Evolutionary conservation across 2,329 filamentous ascomycete species (phyloP), one percentile per base, ranked within the genome.

Genomic region (Dichotomopilus funicola): DNA sequence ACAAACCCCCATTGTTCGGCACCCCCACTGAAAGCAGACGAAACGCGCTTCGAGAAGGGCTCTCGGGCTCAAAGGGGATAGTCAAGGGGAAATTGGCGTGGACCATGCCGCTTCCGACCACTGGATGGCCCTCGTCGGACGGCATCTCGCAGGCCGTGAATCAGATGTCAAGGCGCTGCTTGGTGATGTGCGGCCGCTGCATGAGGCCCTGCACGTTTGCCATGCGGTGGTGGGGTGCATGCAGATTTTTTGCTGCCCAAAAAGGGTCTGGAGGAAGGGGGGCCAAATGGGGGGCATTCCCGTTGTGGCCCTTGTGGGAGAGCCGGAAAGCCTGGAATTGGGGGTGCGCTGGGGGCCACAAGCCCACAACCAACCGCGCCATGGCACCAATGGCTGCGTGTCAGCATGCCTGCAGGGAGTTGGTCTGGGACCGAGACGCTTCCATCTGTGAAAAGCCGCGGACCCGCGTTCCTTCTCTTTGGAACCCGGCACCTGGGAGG

Each of bases 101-200:
- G 27, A 27, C 43, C 43, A 33, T 48, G 37, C 42, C 53, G 45
- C 54, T 42, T 48, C 36, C 19, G 44, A n/a, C 33, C 48, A 49
- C 34, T 40, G 44, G 49, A 48, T 48, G 49, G 49, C 19, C 19
- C 19, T 27, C 19, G 19, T 27, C 19, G 19, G 19, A 27, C 34
- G 49, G 48, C 53, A 56, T 56, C 54, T 56, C 49, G 54, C 54
- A 56, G 49, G 9, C 34, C 19, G 38, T 44, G 38, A 48, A 35
- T 36, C 33, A 45, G 49, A 52, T 52, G 54, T 34, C 54, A 6
- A 37, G 33, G 36, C 37, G 27, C 43, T 41, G 49, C 55, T 49
- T 45, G 44, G 44, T 58, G 56, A 55, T 53, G 49, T 41, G 53
- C 38, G 35, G 35, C 45, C 36, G 40, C 51, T 57, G 55, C 55